phyloP scores from a whole-genome alignment of 345 rosid genomes.

The Populus ilicifolia region DNA sequence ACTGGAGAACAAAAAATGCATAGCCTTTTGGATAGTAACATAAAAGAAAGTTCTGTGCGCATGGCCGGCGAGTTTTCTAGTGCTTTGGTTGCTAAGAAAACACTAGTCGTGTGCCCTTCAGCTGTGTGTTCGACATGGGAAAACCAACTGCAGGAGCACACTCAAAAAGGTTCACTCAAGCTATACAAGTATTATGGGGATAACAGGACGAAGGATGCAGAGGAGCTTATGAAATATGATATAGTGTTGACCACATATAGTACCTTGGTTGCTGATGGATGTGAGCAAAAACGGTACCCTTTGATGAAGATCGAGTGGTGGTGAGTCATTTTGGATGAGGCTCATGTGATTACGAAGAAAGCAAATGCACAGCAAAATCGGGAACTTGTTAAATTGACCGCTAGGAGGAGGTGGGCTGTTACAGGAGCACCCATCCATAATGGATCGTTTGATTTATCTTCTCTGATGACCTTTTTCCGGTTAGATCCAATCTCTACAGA shows the following conservation, averaged over 20 bases:
- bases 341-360: constrained; percentile 68
- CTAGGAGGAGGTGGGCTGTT: constrained; percentile 72
- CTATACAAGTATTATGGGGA: constrained; percentile 68
- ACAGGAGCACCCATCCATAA: constrained; percentile 94
- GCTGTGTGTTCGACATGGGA: constrained; percentile 82
- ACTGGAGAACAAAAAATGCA: constrained; percentile 31
- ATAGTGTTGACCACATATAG: constrained; percentile 73
- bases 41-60: constrained; percentile 14
- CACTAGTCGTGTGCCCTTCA: constrained; percentile 85
- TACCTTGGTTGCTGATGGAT: constrained; percentile 53
- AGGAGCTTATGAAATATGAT: constrained; percentile 61
- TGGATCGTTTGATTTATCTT: constrained; percentile 66
- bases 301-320: constrained; percentile 73
- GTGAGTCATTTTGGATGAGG: constrained; percentile 88
- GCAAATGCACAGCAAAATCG: constrained; percentile 63
- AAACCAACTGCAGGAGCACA: constrained; percentile 73
- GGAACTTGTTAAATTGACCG: constrained; percentile 54
- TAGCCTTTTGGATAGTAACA: constrained; percentile 4
- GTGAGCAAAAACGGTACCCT: constrained; percentile 28
- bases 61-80: constrained; percentile 3
- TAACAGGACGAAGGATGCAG: constrained; percentile 44
- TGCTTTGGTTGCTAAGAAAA: constrained; percentile 30
- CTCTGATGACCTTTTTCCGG: constrained; percentile 72
- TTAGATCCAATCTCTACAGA: constrained; percentile 79
- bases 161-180: constrained; percentile 56